Evolutionary conservation across 805 yeast species (phyloP).

Genomic region (Dipodascopsis uninucleata): DNA sequence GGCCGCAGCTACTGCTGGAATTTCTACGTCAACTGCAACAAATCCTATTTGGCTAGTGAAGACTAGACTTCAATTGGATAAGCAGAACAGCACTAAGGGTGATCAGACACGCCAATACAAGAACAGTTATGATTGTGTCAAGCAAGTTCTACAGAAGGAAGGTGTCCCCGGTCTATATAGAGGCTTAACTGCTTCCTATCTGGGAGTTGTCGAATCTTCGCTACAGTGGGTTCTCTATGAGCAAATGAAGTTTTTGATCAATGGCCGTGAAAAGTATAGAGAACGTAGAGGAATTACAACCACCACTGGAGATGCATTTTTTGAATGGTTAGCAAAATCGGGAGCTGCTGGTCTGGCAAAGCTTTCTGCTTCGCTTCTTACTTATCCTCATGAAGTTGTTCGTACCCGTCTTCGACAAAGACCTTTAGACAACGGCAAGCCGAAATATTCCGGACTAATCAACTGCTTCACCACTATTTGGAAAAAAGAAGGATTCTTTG

Average conservation of each 20-base stretch:
- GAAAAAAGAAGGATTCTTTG: constrained; percentile 85
- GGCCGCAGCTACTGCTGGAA: constrained; percentile 88
- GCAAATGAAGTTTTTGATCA: constrained; percentile 77
- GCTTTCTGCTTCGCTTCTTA: constrained; percentile 82
- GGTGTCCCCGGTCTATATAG: constrained; percentile 78
- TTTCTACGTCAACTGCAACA: constrained; percentile 91
- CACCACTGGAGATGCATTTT: constrained; percentile 55
- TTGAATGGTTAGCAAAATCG: constrained; percentile 93
- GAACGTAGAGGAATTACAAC: constrained; percentile 37
- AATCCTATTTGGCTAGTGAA: constrained; percentile 97
- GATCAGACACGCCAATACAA: constrained; percentile 53
- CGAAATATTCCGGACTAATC: constrained; percentile 83
- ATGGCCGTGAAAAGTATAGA: constrained; percentile 42
- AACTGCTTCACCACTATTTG: constrained; percentile 83
- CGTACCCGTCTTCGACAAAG: constrained; percentile 95
- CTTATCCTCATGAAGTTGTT: constrained; percentile 97
- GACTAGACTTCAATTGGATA: constrained; percentile 89
- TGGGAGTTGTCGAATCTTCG: constrained; percentile 90
- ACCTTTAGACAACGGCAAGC: constrained; percentile 72
- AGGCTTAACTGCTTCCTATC: constrained; percentile 90
- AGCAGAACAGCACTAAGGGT: constrained; percentile 46
- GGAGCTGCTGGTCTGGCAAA: constrained; percentile 98
- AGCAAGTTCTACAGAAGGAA: constrained; percentile 65
- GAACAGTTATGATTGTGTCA: constrained; percentile 81
- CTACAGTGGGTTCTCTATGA: constrained; percentile 96